Evolutionary conservation across 139 green algal genomes (phyloP).

Genomic region (Micractinium sp.): DNA sequence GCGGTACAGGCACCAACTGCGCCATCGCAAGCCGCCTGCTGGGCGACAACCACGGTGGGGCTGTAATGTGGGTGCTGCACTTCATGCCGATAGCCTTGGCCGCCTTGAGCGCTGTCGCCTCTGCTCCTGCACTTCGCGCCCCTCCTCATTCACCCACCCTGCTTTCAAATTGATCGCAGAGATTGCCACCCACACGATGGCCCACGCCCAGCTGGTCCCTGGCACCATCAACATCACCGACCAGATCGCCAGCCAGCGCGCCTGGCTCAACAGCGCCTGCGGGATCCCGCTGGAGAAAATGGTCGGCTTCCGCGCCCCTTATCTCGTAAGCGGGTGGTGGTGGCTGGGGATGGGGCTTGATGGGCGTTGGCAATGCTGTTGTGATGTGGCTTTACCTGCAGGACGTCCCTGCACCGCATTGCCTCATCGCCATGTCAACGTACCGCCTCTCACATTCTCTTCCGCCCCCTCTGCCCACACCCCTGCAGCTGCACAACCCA

Average conservation of each 20-base stretch:
- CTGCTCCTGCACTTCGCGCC: too few relatives aligned
- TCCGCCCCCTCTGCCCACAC: not conserved
- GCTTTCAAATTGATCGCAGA: not conserved
- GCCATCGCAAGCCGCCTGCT: not conserved
- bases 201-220: not conserved
- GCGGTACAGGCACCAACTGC: not conserved
- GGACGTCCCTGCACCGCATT: not conserved
- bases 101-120: too few relatives aligned
- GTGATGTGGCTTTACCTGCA: too few relatives aligned
- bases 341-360: not conserved
- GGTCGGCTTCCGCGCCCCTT: not conserved
- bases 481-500: constrained; percentile 1
- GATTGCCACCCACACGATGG: constrained; percentile 17
- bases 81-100: too few relatives aligned
- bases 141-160: too few relatives aligned
- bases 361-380: not conserved
- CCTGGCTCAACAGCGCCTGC: not conserved
- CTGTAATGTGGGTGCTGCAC: too few relatives aligned
- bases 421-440: not conserved
- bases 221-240: not conserved
- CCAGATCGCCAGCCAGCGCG: not conserved
- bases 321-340: not conserved
- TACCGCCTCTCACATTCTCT: not conserved
- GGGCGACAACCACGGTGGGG: constrained; percentile 19
- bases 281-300: not conserved